These are phyloP conservation scores for Sphenostylis stenocarpa DNA, from an alignment of 306 rosid genomes.

Conservation along the genomic window DNA sequence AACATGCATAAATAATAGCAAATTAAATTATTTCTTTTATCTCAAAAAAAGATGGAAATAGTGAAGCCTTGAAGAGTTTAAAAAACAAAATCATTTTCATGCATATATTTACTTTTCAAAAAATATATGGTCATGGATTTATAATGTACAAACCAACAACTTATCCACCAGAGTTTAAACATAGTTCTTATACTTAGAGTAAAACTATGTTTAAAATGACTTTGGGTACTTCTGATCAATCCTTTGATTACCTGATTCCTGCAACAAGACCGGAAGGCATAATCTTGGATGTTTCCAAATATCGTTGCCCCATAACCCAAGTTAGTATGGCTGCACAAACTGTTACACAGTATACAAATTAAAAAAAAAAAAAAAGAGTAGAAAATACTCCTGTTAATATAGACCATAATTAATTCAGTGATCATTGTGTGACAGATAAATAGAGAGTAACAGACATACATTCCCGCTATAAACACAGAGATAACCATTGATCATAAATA, in stretches of 20 bases:
- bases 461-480: neutral
- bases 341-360: conserved; percentile 39
- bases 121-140: neutral
- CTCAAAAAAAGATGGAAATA: conserved; percentile 6
- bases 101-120: conserved; percentile 12
- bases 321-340: conserved; percentile 65
- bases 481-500: neutral
- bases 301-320: conserved; percentile 81
- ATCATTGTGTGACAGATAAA: neutral
- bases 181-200: neutral
- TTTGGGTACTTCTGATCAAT: neutral
- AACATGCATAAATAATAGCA: neutral
- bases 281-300: conserved; percentile 70
- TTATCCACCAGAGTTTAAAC: conserved; percentile 9
- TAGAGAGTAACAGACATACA: neutral
- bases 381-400: neutral
- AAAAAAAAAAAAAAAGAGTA: neutral
- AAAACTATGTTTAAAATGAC: neutral
- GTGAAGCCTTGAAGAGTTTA: neutral
- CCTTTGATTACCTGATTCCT: conserved; percentile 66
- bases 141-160: conserved; percentile 10
- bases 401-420: neutral
- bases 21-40: neutral
- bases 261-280: conserved; percentile 93
- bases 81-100: neutral